These are phyloP conservation scores for Trichocladium uniseriatum DNA, from an alignment of 495 filamentous ascomycete species.

Conservation along the genomic window DNA sequence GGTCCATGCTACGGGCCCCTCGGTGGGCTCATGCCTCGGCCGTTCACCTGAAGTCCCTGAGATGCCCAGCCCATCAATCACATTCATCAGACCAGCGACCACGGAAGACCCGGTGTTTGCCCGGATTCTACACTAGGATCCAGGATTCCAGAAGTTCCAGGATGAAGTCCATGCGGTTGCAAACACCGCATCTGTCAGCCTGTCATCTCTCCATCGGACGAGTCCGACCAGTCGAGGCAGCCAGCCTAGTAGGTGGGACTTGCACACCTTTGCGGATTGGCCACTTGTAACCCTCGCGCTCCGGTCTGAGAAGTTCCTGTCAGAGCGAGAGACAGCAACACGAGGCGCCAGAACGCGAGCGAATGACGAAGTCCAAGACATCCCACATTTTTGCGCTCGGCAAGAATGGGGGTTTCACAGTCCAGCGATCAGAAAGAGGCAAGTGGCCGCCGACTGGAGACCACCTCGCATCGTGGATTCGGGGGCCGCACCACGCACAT, in stretches of 20 bases:
- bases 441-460: background rate
- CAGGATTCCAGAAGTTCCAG: too few relatives aligned
- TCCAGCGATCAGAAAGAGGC: background rate
- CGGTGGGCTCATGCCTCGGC: constrained; percentile 1
- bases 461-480: too few relatives aligned
- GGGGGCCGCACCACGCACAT: background rate
- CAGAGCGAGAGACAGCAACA: background rate
- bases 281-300: background rate
- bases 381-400: background rate
- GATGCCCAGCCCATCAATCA: constrained; percentile 1
- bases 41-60: background rate
- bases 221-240: too few relatives aligned
- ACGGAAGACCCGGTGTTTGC: constrained; percentile 3
- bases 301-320: background rate
- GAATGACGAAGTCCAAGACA: background rate
- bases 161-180: too few relatives aligned
- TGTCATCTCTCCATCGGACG: too few relatives aligned
- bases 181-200: too few relatives aligned
- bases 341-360: background rate
- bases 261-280: too few relatives aligned
- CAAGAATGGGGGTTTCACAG: background rate
- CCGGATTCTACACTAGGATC: too few relatives aligned
- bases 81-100: background rate
- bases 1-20: constrained; percentile 5
- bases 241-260: too few relatives aligned